phyloP scores from a whole-genome alignment of 2,329 filamentous ascomycete genomes.

The Penicillium sp. region DNA sequence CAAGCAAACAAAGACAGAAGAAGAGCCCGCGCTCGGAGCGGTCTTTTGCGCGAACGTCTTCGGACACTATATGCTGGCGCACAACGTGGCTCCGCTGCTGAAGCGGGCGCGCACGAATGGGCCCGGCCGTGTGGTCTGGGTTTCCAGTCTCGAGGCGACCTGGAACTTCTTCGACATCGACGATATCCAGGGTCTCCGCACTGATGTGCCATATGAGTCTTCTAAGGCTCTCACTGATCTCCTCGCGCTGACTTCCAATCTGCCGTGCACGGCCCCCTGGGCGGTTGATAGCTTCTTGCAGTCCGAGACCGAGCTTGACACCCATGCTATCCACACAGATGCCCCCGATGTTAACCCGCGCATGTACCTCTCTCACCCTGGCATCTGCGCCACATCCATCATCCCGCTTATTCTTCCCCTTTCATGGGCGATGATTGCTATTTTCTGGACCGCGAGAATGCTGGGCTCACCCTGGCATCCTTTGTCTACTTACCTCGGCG shows the following conservation, averaged over 20 bases:
- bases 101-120: slow-evolving; percentile 44
- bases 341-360: slow-evolving; percentile 47
- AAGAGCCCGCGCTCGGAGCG: slow-evolving; percentile 66
- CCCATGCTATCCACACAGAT: slow-evolving; percentile 2
- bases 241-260: slow-evolving; percentile 67
- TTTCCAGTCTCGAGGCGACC: slow-evolving; percentile 74
- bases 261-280: slow-evolving; percentile 61
- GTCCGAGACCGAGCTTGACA: slow-evolving; percentile 18
- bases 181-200: slow-evolving; percentile 73
- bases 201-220: slow-evolving; percentile 71
- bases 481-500: slow-evolving; percentile 71
- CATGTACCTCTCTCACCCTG: slow-evolving; percentile 80
- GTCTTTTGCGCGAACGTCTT: slow-evolving; percentile 93
- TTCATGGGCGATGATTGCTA: slow-evolving; percentile 63
- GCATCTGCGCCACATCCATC: slow-evolving; percentile 78
- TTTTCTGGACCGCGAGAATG: slow-evolving; percentile 70
- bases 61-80: slow-evolving; percentile 86
- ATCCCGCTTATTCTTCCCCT: slow-evolving; percentile 71
- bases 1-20: slow-evolving; percentile 43
- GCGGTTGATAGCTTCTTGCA: slow-evolving; percentile 52
- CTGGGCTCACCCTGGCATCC: slow-evolving; percentile 87
- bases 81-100: slow-evolving; percentile 75
- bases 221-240: slow-evolving; percentile 85
- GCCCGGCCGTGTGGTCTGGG: slow-evolving; percentile 75
- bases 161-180: slow-evolving; percentile 56